phyloP scores from a whole-genome alignment of 2,329 filamentous ascomycete genomes.

The Fusarium sp. region DNA sequence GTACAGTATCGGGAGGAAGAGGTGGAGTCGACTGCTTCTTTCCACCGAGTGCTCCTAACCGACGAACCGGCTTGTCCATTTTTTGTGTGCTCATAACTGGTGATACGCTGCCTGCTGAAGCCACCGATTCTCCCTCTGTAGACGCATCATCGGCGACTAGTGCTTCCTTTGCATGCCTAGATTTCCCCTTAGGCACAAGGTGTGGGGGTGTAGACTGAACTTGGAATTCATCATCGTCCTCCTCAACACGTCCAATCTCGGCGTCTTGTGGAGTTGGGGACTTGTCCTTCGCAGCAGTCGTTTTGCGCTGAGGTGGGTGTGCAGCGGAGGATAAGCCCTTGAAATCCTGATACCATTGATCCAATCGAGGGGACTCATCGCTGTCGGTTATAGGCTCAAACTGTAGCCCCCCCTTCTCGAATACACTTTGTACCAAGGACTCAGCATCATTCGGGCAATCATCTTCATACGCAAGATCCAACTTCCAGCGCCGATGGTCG shows the following conservation, averaged over 20 bases:
- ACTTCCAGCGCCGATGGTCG: conserved; percentile 55
- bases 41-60: conserved; percentile 54
- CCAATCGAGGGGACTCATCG: conserved; percentile 52
- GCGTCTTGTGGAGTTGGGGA: conserved; percentile 32
- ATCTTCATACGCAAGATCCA: conserved; percentile 40
- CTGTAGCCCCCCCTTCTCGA: conserved; percentile 53
- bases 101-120: conserved; percentile 12
- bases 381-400: conserved; percentile 48
- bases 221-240: conserved; percentile 65
- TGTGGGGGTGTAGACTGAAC: conserved; percentile 62
- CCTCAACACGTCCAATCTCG: conserved; percentile 45
- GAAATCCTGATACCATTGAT: conserved; percentile 65
- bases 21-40: conserved; percentile 49
- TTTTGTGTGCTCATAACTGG: conserved; percentile 22
- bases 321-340: conserved; percentile 46
- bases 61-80: conserved; percentile 34
- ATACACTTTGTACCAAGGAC: conserved; percentile 57
- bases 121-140: conserved; percentile 50
- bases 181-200: conserved; percentile 47
- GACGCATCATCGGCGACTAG: conserved; percentile 45
- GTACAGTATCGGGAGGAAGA: conserved; percentile 33
- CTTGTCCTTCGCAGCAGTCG: conserved; percentile 12
- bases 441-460: conserved; percentile 50
- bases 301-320: conserved; percentile 34
- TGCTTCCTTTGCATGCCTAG: conserved; percentile 17